Conservation (phyloP, 2,329 filamentous ascomycete species). For the Aureobasidium sp. region DNA sequence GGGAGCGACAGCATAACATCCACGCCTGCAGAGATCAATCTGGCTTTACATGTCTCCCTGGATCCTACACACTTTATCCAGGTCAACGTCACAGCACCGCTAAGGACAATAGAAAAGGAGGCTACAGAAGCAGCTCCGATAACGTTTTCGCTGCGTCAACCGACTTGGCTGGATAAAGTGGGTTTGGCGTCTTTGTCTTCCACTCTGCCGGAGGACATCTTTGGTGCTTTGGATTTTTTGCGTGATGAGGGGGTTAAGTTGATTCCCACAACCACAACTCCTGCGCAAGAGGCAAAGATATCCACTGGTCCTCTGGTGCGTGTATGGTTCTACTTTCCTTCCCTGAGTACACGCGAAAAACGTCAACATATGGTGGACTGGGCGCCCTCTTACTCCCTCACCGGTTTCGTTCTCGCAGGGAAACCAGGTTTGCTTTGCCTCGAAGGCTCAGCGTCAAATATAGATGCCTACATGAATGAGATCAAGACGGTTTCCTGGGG, state of each 20-base stretch:
- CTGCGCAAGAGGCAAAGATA: neutral
- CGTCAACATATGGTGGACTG: conserved; percentile 51
- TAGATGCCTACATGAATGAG: conserved; percentile 56
- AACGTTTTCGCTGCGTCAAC: conserved; percentile 42
- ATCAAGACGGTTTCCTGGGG: conserved; percentile 59
- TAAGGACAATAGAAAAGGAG: conserved; percentile 19
- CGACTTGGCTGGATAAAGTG: conserved; percentile 47
- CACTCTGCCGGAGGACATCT: conserved; percentile 33
- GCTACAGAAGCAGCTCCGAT: conserved; percentile 36
- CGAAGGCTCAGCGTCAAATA: conserved; percentile 40
- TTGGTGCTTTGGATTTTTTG: conserved; percentile 42
- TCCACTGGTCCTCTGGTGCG: conserved; percentile 36
- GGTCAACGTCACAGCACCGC: conserved; percentile 33
- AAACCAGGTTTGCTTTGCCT: conserved; percentile 52
- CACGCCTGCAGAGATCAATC: neutral
- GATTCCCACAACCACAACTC: neutral
- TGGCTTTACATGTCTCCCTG: neutral
- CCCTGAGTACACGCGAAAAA: conserved; percentile 53
- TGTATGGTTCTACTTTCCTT: conserved; percentile 59
- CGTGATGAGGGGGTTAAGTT: conserved; percentile 32
- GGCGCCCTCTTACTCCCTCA: conserved; percentile 47
- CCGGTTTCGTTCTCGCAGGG: conserved; percentile 54
- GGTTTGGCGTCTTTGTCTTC: conserved; percentile 28
- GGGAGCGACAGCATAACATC: neutral
- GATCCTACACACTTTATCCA: conserved; percentile 20